A percentile compares a stretch with the other conserved stretches of the same genome.
phyloP scores from a whole-genome alignment of 352 stramenopile species.

The Phytophthora ramorum region DNA sequence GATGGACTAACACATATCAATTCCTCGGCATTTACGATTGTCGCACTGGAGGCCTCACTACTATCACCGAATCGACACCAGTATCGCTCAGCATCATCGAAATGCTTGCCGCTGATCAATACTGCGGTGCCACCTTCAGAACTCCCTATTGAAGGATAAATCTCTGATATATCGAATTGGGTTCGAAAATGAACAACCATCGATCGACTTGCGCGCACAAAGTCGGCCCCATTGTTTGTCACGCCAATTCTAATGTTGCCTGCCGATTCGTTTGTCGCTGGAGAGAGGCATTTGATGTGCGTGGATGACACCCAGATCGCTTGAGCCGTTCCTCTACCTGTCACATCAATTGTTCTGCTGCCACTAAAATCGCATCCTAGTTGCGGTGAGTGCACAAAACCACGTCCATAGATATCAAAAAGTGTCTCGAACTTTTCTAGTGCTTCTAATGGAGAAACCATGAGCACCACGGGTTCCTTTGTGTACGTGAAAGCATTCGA shows the following conservation, averaged over 20 bases:
- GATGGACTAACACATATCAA: constrained; percentile 52
- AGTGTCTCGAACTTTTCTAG: constrained; percentile 53
- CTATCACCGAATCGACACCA: constrained; percentile 74
- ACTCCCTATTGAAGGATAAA: constrained; percentile 57
- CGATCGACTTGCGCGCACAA: constrained; percentile 22
- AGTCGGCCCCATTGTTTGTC: constrained; percentile 63
- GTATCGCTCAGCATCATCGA: constrained; percentile 39
- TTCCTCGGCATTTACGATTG: constrained; percentile 27
- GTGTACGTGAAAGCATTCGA: constrained; percentile 54
- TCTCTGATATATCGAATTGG: constrained; percentile 45
- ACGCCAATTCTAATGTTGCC: constrained; percentile 41
- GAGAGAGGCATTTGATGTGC: constrained; percentile 58
- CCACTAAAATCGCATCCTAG: constrained; percentile 56
- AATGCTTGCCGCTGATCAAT: constrained; percentile 61
- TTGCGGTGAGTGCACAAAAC: constrained; percentile 54
- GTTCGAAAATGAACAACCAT: constrained; percentile 39
- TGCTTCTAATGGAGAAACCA: constrained; percentile 45
- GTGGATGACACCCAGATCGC: constrained; percentile 58
- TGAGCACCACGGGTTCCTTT: constrained; percentile 42
- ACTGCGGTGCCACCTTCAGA: constrained; percentile 63
- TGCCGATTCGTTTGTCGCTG: constrained; percentile 28
- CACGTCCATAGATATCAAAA: constrained; percentile 68
- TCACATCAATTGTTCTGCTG: background rate
- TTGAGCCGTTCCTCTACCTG: background rate
- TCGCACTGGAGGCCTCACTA: constrained; percentile 35